A percentile compares a stretch with the other conserved stretches of the same genome.
phyloP scores from a whole-genome alignment of 306 rosid genomes.

The Quercus bicolor region DNA sequence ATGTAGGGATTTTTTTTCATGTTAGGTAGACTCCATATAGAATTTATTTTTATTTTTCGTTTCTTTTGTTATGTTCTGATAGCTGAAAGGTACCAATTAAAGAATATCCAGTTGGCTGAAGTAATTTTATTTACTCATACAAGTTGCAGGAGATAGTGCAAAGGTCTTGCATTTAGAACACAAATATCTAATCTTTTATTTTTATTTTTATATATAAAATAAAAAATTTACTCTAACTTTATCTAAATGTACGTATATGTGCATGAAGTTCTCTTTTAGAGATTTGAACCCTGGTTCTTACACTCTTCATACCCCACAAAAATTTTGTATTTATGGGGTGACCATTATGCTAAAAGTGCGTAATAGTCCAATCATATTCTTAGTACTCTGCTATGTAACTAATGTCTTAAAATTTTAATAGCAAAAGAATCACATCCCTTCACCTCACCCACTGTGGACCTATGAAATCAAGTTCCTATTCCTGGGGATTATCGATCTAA shows the following conservation, averaged over 20 bases:
- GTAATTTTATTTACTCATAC: neutral
- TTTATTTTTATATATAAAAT: too few relatives aligned
- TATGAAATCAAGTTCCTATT: conserved; percentile 28
- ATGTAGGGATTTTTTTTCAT: neutral
- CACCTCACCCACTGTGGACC: neutral
- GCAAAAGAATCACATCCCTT: neutral
- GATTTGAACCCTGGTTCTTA: too few relatives aligned
- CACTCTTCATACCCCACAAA: too few relatives aligned
- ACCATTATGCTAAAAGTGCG: too few relatives aligned
- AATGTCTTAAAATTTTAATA: neutral
- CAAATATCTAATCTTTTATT: neutral
- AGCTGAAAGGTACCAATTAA: neutral
- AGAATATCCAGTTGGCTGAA: neutral
- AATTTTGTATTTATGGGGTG: too few relatives aligned
- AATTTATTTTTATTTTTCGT: too few relatives aligned
- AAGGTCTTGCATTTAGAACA: neutral
- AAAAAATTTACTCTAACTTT: rapidly evolving
- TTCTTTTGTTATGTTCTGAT: neutral
- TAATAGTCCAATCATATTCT: neutral
- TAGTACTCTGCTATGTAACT: neutral
- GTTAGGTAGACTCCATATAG: too few relatives aligned
- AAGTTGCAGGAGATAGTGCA: neutral
- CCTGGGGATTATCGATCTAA: neutral
- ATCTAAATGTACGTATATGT: too few relatives aligned
- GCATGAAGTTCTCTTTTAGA: rapidly evolving